Percentiles rank a stretch among this genome's conserved stretches.
phyloP scores from a whole-genome alignment of 495 filamentous ascomycete genomes.

The Trichoderma virens region DNA sequence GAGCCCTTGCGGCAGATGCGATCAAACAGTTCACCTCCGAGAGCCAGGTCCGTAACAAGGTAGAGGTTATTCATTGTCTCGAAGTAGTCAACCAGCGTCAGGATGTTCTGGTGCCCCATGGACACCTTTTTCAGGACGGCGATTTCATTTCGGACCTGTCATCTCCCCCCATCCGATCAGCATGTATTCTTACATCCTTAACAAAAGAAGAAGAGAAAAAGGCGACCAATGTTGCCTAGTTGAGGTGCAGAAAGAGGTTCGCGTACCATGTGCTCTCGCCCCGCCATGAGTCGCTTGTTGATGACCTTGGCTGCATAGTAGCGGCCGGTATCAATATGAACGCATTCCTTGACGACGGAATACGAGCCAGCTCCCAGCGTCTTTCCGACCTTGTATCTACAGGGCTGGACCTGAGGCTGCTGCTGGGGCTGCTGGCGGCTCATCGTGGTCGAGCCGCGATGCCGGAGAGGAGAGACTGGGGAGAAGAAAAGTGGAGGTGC shows the following conservation, averaged over 20 bases:
- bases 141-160: conserved; percentile 92
- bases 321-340: conserved; percentile 94
- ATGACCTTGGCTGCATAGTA: conserved; percentile 99
- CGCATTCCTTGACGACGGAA: conserved; percentile 98
- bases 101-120: conserved; percentile 96
- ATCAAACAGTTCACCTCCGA: conserved; percentile 95
- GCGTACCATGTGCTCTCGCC: conserved; percentile 91
- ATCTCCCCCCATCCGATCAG: background rate
- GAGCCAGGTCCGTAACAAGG: conserved; percentile 91
- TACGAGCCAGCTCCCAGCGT: conserved; percentile 93
- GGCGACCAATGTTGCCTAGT: background rate
- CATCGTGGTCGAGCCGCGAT: background rate
- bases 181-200: conserved; percentile 6
- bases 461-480: background rate
- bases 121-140: conserved; percentile 93
- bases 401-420: conserved; percentile 42
- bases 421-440: conserved; percentile 9
- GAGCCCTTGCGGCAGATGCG: conserved; percentile 96
- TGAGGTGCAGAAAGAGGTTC: background rate
- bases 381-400: conserved; percentile 95
- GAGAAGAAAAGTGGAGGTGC: background rate
- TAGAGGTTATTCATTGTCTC: conserved; percentile 99
- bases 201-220: conserved; percentile 12
- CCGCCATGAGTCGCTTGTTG: conserved; percentile 96
- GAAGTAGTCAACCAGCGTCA: conserved; percentile 97